Evolutionary conservation across 768 basidiomycete genomes (phyloP), one percentile per base, ranked within the genome.

Genomic region (Trametes cubensis): DNA sequence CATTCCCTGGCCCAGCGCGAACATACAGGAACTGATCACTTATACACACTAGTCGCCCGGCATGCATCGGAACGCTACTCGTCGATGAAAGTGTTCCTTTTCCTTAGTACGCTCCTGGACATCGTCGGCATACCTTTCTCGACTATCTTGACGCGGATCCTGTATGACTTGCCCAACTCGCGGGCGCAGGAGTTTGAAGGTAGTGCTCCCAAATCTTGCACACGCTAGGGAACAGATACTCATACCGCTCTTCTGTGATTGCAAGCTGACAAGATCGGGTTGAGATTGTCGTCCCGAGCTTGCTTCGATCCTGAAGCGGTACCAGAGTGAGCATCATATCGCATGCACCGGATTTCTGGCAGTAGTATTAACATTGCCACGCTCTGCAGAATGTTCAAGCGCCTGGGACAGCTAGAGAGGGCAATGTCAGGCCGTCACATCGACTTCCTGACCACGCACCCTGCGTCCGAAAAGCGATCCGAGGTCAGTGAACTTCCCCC

Each of bases 231-330:
- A n/a, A 26, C 30, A 42, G 49, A 30, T 15, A 2, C 41, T 34
- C 34, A 34, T 34, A 2, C 15, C 8, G n/a, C 20, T 28, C 18
- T 13, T 28, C 28, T 28, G 28, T n/a, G 10, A 18, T 38, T 17
- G 45, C 18, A 65, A 93, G 95, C 95, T 40, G 95, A 98, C 71
- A 80, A 84, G 28, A 89, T 98, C 53, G 95, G 96, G 8, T 73
- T 98, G 48, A 81, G 81, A 6, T 79, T 98, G 26, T 89, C 89
- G 77, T 81, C 92, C 52, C 82, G 80, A 66, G 95, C 94, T 0
- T 98, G 95, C 75, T 98, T 85, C 72, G 83, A 98, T 70, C 95
- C 95, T 0, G 76, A 73, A 18, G 90, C 87, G 21, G 83, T 92
- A 3, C 85, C 90, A 14, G 80, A 81, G 93, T 94, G 68, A 67